Evolutionary conservation across 768 basidiomycete species (phyloP), one percentile per base, ranked within the genome.

Genomic region (Collybia sp.): DNA sequence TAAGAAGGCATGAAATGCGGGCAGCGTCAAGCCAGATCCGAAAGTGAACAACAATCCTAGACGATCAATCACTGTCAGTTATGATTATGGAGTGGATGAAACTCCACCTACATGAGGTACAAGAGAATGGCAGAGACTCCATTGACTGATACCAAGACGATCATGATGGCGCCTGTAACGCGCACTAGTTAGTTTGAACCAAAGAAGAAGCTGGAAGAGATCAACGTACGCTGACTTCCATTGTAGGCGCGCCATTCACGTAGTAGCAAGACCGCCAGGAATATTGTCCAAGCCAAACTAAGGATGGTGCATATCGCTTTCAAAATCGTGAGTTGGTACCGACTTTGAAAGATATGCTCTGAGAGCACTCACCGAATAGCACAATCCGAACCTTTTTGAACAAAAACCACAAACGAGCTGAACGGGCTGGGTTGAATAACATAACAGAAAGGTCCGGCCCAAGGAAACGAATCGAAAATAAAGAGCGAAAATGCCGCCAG

Each of bases 1-100:
- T 37, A 37, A 70, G 48, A 43, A 69, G 51, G 46, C 64, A 51
- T 12, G 53, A 52, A 30, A 66, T 52, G 1, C 67, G 62, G 38
- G 59, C 57, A 39, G 60, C 67, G 49, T 71, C 69, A 39, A 66
- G 53, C 67, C 64, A 66, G 18, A 68, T 53, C n/a, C 56, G 61
- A 50, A 69, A 71, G 40, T 56, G 62, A 33, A 70, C 63, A 32
- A 71, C 66, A 17, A 68, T 63, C 71, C 69, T 72, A 43, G 6
- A 10, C 37, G 19, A 11, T 12, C 15, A 17, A 25, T 30, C 46
- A 38, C 18, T 40, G 25, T 31, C 3, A 34, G 18, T 32, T 20
- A n/a, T 6, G 5, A 12, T 13, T 19, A 37, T 32, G 44, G 12
- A 39, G 13, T 17, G 17, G 36, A n/a, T 25, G n/a, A 20, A 25